Conservation (phyloP, 305 asterid genomes). For the Withania somnifera region DNA sequence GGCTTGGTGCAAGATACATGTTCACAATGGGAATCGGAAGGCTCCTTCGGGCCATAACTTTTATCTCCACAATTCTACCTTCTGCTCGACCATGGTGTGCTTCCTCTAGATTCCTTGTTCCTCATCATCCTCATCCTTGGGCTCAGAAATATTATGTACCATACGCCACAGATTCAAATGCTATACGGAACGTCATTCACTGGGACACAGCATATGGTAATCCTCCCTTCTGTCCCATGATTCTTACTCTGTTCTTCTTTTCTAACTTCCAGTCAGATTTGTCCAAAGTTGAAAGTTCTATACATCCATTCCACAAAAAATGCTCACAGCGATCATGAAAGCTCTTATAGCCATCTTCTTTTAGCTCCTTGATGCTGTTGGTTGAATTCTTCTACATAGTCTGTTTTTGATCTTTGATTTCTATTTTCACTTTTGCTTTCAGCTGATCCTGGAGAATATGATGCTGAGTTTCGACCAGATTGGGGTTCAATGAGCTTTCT, state of each 20-base stretch:
- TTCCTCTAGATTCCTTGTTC: conserved; percentile 62
- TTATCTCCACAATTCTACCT: conserved; percentile 84
- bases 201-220: conserved; percentile 67
- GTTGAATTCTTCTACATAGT: neutral
- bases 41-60: conserved; percentile 73
- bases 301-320: neutral
- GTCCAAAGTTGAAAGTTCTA: neutral
- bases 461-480: conserved; percentile 49
- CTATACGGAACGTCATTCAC: conserved; percentile 51
- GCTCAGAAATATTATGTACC: conserved; percentile 83
- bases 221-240: neutral
- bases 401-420: neutral
- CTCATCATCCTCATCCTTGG: conserved; percentile 75
- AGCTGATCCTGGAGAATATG: conserved; percentile 49
- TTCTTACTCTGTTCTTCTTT: neutral
- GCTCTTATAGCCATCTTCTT: neutral
- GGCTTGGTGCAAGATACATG: conserved; percentile 86
- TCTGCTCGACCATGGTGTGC: conserved; percentile 99
- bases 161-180: conserved; percentile 56
- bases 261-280: neutral
- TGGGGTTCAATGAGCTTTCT: conserved; percentile 91
- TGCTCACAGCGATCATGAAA: neutral
- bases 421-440: conserved; percentile 16
- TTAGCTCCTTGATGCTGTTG: neutral
- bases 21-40: conserved; percentile 96